phyloP scores from a whole-genome alignment of 2,329 filamentous ascomycete genomes.

The Uncinocarpus reesii region DNA sequence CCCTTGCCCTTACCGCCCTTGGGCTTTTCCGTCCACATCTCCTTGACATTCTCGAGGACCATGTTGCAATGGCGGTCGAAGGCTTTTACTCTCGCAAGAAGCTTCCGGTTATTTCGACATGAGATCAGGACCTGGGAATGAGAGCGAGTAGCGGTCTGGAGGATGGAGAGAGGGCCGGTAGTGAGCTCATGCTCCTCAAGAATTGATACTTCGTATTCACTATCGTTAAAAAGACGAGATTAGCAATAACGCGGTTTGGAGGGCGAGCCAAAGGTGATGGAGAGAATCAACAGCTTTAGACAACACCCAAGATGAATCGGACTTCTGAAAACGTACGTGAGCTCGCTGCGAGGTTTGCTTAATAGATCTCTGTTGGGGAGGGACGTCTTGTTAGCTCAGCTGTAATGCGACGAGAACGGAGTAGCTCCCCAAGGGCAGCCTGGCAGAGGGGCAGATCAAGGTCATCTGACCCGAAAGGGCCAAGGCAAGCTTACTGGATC shows the following conservation, averaged over 20 bases:
- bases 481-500: slow-evolving; percentile 51
- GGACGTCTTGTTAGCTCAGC: slow-evolving; percentile 10
- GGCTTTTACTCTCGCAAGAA: slow-evolving; percentile 92
- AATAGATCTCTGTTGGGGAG: slow-evolving; percentile 62
- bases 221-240: slow-evolving; percentile 32
- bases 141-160: slow-evolving; percentile 89
- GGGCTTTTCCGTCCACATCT: slow-evolving; percentile 99
- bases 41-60: slow-evolving; percentile 93
- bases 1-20: slow-evolving; percentile 80
- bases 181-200: slow-evolving; percentile 72
- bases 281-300: background rate
- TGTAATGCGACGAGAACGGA: slow-evolving; percentile 9
- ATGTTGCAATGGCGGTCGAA: slow-evolving; percentile 99
- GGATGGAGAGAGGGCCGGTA: slow-evolving; percentile 75
- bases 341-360: slow-evolving; percentile 76
- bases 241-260: background rate
- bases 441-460: slow-evolving; percentile 11
- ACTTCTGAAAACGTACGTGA: slow-evolving; percentile 57
- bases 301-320: background rate
- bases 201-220: slow-evolving; percentile 82
- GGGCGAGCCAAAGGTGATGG: background rate
- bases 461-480: slow-evolving; percentile 18
- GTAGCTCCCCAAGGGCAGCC: slow-evolving; percentile 1
- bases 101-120: slow-evolving; percentile 95
- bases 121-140: slow-evolving; percentile 96